Percentiles rank a stretch among this genome's conserved stretches.
These are phyloP conservation scores for Carallia brachiata DNA, from an alignment of 345 rosid species.

Conservation along the genomic window DNA sequence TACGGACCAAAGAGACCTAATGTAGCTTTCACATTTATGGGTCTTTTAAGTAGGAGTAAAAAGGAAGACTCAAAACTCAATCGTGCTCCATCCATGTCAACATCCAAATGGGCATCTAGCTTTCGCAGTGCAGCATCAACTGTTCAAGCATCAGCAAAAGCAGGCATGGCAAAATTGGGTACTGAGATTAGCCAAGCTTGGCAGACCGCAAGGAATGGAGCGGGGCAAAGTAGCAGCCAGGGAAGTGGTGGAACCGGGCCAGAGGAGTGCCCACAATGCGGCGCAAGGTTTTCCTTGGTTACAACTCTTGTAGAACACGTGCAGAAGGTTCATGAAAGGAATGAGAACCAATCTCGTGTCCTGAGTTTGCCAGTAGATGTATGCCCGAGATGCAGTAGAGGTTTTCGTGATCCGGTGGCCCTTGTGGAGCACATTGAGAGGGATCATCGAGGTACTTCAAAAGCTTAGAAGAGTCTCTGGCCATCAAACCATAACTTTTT, in stretches of 20 bases:
- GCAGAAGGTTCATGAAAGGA: conserved; percentile 63
- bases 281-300: conserved; percentile 62
- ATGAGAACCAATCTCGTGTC: conserved; percentile 38
- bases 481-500: not conserved
- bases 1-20: conserved; percentile 77
- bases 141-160: conserved; percentile 78
- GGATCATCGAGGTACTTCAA: conserved; percentile 83
- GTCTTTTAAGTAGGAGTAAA: conserved; percentile 49
- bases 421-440: conserved; percentile 89
- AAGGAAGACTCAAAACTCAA: conserved; percentile 46
- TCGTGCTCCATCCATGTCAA: conserved; percentile 34
- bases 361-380: conserved; percentile 64
- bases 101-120: conserved; percentile 62
- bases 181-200: conserved; percentile 63
- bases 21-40: conserved; percentile 48
- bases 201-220: conserved; percentile 50
- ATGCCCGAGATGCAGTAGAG: conserved; percentile 89
- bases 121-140: conserved; percentile 58
- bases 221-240: conserved; percentile 38
- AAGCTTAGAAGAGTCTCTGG: conserved; percentile 40
- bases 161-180: conserved; percentile 61
- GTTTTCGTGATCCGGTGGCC: conserved; percentile 73
- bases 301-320: conserved; percentile 67
- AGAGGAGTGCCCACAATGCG: conserved; percentile 80
- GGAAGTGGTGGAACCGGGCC: conserved; percentile 19